These are phyloP conservation scores for Apophysomyces trapeziformis DNA, from an alignment of 371 early-diverging fungal genomes.

Conservation along the genomic window DNA sequence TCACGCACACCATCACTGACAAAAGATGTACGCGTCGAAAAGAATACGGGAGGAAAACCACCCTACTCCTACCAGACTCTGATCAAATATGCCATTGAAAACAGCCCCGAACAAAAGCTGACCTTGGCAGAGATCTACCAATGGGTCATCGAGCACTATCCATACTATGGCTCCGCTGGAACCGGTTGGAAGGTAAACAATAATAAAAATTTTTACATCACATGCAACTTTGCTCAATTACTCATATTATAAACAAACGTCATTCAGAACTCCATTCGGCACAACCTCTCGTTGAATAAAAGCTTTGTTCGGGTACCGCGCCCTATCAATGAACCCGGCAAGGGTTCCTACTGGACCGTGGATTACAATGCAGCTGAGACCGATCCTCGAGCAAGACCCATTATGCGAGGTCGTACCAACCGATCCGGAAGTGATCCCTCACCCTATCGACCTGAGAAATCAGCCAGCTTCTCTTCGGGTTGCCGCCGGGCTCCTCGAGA, in stretches of 20 bases:
- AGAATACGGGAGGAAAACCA: constrained; percentile 57
- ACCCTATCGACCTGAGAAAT: constrained; percentile 34
- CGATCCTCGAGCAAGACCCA: constrained; percentile 15
- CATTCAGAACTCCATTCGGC: constrained; percentile 93
- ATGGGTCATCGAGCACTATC: constrained; percentile 78
- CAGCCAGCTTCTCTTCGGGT: constrained; percentile 18
- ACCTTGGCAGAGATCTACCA: constrained; percentile 90
- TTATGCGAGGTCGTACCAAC: constrained; percentile 27
- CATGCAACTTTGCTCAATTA: not conserved
- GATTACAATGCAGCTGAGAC: constrained; percentile 53
- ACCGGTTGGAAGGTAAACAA: constrained; percentile 77
- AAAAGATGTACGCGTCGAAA: constrained; percentile 8
- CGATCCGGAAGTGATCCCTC: constrained; percentile 40
- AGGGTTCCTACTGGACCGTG: constrained; percentile 95
- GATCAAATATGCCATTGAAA: constrained; percentile 85
- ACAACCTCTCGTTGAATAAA: constrained; percentile 97
- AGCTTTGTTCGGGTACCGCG: constrained; percentile 92
- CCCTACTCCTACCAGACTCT: constrained; percentile 87
- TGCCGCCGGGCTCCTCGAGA: constrained; percentile 21
- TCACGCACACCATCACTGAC: constrained; percentile 9
- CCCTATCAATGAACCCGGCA: constrained; percentile 91
- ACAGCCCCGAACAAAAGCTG: constrained; percentile 68
- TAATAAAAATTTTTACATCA: not conserved
- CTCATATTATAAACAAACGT: constrained; percentile 1
- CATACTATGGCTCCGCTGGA: constrained; percentile 75